Evolutionary conservation across 805 yeast species (phyloP).

Genomic region (Nakazawaea populi): DNA sequence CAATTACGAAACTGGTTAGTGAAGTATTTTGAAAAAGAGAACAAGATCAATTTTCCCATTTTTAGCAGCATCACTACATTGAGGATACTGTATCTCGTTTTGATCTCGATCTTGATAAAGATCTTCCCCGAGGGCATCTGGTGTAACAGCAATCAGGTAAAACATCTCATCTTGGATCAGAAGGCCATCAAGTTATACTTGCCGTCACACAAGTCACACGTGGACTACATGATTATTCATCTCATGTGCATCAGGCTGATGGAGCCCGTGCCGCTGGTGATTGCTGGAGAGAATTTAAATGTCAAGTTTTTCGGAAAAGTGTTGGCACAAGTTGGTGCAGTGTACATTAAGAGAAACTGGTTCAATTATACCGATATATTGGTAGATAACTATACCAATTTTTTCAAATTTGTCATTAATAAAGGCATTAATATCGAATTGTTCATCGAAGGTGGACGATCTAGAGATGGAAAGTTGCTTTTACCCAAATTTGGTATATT

Average conservation of each 20-base stretch:
- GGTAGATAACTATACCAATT: constrained; percentile 40
- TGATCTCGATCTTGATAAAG: constrained; percentile 4
- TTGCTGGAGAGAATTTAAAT: constrained; percentile 63
- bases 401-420: constrained; percentile 41
- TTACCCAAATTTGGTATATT: constrained; percentile 59
- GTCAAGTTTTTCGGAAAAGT: constrained; percentile 49
- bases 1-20: constrained; percentile 5
- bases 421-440: constrained; percentile 51
- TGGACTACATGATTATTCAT: constrained; percentile 55
- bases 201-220: constrained; percentile 59
- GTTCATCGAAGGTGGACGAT: constrained; percentile 62
- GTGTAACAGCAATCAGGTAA: background rate
- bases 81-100: constrained; percentile 1
- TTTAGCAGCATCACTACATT: background rate
- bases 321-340: constrained; percentile 47
- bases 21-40: constrained; percentile 5
- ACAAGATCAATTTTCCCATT: constrained; percentile 7
- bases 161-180: background rate
- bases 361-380: constrained; percentile 26
- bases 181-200: constrained; percentile 26
- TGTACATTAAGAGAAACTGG: constrained; percentile 46
- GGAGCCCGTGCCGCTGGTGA: constrained; percentile 47
- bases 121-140: constrained; percentile 9
- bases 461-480: constrained; percentile 58
- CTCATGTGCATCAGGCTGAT: constrained; percentile 47